These are phyloP conservation scores for Thozetella sp. DNA, from an alignment of 495 filamentous ascomycete species.

Conservation along the genomic window DNA sequence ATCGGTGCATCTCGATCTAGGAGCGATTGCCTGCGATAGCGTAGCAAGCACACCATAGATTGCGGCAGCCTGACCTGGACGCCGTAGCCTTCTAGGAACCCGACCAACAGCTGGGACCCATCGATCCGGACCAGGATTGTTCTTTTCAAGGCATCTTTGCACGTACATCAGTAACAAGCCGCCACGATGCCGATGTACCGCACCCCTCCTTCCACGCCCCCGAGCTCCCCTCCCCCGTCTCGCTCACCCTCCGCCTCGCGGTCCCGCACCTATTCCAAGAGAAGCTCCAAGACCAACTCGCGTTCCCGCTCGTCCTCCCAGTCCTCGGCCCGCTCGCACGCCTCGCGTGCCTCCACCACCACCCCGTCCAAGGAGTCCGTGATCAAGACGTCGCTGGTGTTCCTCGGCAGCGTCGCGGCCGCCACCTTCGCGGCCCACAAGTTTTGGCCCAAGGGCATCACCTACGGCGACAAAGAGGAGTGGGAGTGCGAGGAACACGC, in stretches of 20 bases:
- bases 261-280: conserved; percentile 3
- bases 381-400: conserved; percentile 31
- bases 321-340: conserved; percentile 1
- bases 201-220: conserved; percentile 7
- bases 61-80: no score
- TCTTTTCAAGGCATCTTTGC: no score
- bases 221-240: conserved; percentile 4
- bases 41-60: no score
- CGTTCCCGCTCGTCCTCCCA: conserved; percentile 11
- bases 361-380: conserved; percentile 2
- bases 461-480: conserved; percentile 37
- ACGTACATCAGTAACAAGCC: no score
- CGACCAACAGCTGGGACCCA: no score
- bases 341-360: conserved; percentile 4
- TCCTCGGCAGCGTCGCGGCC: conserved; percentile 37
- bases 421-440: conserved; percentile 34
- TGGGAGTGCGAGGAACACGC: conserved; percentile 25
- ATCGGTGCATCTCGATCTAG: background rate
- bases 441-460: conserved; percentile 40
- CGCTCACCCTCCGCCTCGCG: conserved; percentile 8
- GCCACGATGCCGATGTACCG: conserved; percentile 8
- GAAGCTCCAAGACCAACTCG: conserved; percentile 8
- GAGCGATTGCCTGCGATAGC: background rate
- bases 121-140: no score
- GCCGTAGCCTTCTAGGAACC: background rate